phyloP scores from a whole-genome alignment of 306 rosid genomes.

The Trifolium repens region DNA sequence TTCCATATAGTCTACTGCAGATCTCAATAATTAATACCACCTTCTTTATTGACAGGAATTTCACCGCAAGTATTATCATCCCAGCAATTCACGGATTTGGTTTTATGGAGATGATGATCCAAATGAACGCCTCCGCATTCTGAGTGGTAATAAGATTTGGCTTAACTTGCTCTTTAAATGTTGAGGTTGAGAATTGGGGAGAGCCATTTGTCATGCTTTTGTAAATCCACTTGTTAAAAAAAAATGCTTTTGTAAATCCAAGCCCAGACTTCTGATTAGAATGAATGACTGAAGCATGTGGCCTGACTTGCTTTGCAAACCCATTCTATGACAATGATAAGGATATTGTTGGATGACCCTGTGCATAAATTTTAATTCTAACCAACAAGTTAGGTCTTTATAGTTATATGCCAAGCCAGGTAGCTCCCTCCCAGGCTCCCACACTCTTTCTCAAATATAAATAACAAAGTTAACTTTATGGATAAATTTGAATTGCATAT shows the following conservation, averaged over 20 bases:
- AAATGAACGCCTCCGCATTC: conserved; percentile 80
- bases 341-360: conserved; percentile 13
- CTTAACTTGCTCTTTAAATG: conserved; percentile 33
- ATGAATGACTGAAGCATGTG: conserved; percentile 25
- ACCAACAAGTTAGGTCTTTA: conserved; percentile 21
- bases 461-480: neutral
- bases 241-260: conserved; percentile 23
- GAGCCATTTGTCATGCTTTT: conserved; percentile 17
- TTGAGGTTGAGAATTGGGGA: conserved; percentile 22
- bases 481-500: conserved; percentile 22
- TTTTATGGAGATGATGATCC: conserved; percentile 99
- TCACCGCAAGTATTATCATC: conserved; percentile 91
- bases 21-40: neutral
- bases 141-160: conserved; percentile 63
- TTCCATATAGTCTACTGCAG: conserved; percentile 11
- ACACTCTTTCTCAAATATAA: conserved; percentile 25
- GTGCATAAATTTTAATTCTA: conserved; percentile 30
- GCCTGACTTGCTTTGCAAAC: conserved; percentile 8
- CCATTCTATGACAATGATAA: conserved; percentile 27
- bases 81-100: conserved; percentile 94
- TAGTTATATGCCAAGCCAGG: conserved; percentile 24
- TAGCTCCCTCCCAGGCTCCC: neutral
- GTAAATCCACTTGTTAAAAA: neutral
- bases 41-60: conserved; percentile 69
- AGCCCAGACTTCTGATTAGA: conserved; percentile 13